phyloP scores from a whole-genome alignment of 208 protist genomes.

The Leishmania aethiopica region DNA sequence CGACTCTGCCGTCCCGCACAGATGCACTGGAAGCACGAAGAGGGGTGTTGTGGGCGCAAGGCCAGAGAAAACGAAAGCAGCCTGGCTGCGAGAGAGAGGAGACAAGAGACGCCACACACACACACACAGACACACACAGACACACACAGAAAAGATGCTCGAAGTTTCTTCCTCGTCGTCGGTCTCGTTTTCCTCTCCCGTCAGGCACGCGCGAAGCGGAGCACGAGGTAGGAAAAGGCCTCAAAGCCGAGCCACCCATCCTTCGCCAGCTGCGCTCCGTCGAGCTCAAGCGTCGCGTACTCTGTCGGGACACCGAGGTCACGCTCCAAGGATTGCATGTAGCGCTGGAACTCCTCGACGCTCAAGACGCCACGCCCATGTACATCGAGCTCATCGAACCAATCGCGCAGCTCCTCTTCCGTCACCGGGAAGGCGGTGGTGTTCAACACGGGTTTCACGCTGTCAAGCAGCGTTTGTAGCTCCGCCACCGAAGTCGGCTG shows the following conservation, averaged over 20 bases:
- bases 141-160: not conserved
- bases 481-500: conserved; percentile 10
- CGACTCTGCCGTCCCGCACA: not conserved
- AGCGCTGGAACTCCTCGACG: conserved; percentile 46
- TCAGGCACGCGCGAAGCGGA: conserved; percentile 56
- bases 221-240: conserved; percentile 77
- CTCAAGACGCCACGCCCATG: conserved; percentile 36
- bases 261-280: conserved; percentile 45
- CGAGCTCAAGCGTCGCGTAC: conserved; percentile 48
- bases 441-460: conserved; percentile 48
- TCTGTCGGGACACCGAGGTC: conserved; percentile 56
- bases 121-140: too few relatives aligned
- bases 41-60: not conserved
- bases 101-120: not conserved
- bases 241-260: conserved; percentile 71
- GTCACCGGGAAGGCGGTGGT: conserved; percentile 61
- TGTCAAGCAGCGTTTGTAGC: conserved; percentile 20
- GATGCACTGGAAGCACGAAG: not conserved
- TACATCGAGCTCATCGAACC: conserved; percentile 67
- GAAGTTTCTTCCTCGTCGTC: not conserved
- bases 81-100: not conserved
- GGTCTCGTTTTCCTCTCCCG: not conserved
- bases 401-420: conserved; percentile 63
- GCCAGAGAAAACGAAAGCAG: not conserved
- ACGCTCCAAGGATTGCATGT: conserved; percentile 59